Conservation (phyloP, 1,284 basidiomycete species). For the Cryptococcus sp. region DNA sequence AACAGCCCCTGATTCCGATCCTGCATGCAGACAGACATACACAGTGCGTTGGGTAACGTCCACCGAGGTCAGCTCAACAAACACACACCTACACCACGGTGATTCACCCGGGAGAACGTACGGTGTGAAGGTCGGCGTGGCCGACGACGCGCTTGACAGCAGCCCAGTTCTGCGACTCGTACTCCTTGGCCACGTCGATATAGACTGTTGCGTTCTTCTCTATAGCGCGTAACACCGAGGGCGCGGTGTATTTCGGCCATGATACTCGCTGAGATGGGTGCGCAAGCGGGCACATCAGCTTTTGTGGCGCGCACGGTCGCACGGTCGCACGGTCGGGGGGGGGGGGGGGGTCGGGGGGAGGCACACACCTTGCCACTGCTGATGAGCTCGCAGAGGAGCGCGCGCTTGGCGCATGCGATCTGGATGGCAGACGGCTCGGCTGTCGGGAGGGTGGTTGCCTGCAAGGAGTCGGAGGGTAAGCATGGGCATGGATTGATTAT, state of each 20-base stretch:
- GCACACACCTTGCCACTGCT: slow-evolving; percentile 35
- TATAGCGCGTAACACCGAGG: slow-evolving; percentile 22
- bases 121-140: slow-evolving; percentile 19
- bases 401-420: slow-evolving; percentile 39
- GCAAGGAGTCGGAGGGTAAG: not conserved
- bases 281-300: not conserved
- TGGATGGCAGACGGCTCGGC: slow-evolving; percentile 38
- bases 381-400: slow-evolving; percentile 41
- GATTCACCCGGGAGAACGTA: slow-evolving; percentile 10
- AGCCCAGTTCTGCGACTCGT: slow-evolving; percentile 29
- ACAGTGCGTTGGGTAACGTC: too few relatives aligned
- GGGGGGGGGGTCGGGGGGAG: too few relatives aligned
- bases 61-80: too few relatives aligned
- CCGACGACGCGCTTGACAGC: slow-evolving; percentile 15
- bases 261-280: slow-evolving; percentile 11
- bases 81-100: too few relatives aligned
- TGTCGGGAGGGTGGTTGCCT: slow-evolving; percentile 39
- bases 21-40: slow-evolving; percentile 12
- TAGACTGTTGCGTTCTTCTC: slow-evolving; percentile 34
- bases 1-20: slow-evolving; percentile 40
- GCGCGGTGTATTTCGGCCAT: slow-evolving; percentile 34
- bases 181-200: slow-evolving; percentile 36
- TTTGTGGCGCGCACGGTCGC: too few relatives aligned
- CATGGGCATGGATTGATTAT: not conserved
- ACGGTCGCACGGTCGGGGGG: not conserved